A percentile compares a stretch with the other conserved stretches of the same genome.
Conservation (phyloP, 2,329 filamentous ascomycete genomes). For the Fusarium ramigenum region DNA sequence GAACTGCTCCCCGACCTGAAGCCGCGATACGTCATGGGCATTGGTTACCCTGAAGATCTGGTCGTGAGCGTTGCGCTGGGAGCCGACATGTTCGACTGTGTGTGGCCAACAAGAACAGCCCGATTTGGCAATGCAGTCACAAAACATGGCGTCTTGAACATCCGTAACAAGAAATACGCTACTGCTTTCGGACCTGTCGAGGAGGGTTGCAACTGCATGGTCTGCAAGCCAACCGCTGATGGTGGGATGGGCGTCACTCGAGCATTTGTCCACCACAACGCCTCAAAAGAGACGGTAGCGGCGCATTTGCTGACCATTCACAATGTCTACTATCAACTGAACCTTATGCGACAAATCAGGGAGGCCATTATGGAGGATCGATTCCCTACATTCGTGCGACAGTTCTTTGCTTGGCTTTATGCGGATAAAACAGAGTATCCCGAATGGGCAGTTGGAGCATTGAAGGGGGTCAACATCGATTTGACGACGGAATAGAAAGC, state of each 20-base stretch:
- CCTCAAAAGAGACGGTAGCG: conserved; percentile 93
- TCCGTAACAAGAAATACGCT: conserved; percentile 79
- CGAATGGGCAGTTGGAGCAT: conserved; percentile 82
- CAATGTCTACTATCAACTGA: conserved; percentile 92
- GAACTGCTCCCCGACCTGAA: conserved; percentile 85
- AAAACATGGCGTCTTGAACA: conserved; percentile 79
- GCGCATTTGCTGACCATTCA: conserved; percentile 89
- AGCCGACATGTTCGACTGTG: conserved; percentile 99
- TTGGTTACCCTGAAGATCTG: conserved; percentile 95
- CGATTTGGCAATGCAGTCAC: conserved; percentile 96
- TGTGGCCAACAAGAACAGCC: conserved; percentile 96
- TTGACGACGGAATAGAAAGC: conserved; percentile 39
- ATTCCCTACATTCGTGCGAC: conserved; percentile 79
- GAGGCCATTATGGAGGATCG: conserved; percentile 82
- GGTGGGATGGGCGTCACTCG: conserved; percentile 84
- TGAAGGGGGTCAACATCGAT: conserved; percentile 83
- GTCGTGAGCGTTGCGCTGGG: conserved; percentile 93
- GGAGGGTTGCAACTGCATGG: conserved; percentile 80
- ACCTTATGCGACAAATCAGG: conserved; percentile 80
- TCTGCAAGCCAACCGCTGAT: conserved; percentile 73
- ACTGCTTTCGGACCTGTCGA: conserved; percentile 87
- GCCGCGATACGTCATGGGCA: conserved; percentile 99
- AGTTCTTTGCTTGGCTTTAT: conserved; percentile 83
- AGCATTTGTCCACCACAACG: conserved; percentile 91
- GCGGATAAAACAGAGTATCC: conserved; percentile 72